Percentiles rank a stretch among this genome's conserved stretches.
phyloP scores from a whole-genome alignment of 2,329 filamentous ascomycete species.

The Pyrenophora tritici-repentis region DNA sequence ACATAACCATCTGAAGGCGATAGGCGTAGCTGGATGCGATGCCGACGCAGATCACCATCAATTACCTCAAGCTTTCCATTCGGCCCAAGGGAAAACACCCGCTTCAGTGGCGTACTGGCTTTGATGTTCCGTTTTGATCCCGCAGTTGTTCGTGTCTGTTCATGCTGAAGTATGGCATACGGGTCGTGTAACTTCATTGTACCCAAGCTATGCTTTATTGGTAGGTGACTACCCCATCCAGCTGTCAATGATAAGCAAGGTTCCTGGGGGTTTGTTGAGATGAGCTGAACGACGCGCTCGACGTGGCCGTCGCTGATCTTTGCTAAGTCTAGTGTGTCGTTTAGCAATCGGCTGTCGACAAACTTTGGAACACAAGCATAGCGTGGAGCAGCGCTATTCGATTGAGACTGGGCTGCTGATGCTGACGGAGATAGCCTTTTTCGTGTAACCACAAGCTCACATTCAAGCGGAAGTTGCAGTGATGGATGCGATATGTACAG shows the following conservation, averaged over 20 bases:
- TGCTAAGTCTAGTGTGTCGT: conserved; percentile 33
- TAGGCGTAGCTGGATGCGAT: conserved; percentile 41
- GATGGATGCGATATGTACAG: conserved; percentile 46
- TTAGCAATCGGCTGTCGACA: conserved; percentile 31
- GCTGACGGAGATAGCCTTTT: conserved; percentile 40
- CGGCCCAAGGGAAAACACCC: conserved; percentile 31
- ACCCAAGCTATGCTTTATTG: conserved; percentile 31
- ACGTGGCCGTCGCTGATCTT: conserved; percentile 42
- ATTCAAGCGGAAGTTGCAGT: conserved; percentile 40
- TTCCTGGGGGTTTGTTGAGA: conserved; percentile 23
- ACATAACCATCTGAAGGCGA: conserved; percentile 36
- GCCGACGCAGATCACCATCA: conserved; percentile 38
- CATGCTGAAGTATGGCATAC: conserved; percentile 35
- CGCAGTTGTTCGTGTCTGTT: conserved; percentile 35
- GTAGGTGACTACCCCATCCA: conserved; percentile 46
- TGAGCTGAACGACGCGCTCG: conserved; percentile 39
- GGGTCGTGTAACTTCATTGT: conserved; percentile 43
- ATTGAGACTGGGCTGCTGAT: conserved; percentile 33
- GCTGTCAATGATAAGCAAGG: conserved; percentile 38
- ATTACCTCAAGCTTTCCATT: conserved; percentile 38
- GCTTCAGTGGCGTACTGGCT: conserved; percentile 26
- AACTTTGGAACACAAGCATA: conserved; percentile 45
- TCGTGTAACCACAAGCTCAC: conserved; percentile 45
- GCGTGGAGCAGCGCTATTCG: conserved; percentile 27
- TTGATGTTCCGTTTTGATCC: conserved; percentile 42